Evolutionary conservation across 306 rosid genomes (phyloP), one percentile per base, ranked within the genome.

Genomic region (Gleditsia sinensis): DNA sequence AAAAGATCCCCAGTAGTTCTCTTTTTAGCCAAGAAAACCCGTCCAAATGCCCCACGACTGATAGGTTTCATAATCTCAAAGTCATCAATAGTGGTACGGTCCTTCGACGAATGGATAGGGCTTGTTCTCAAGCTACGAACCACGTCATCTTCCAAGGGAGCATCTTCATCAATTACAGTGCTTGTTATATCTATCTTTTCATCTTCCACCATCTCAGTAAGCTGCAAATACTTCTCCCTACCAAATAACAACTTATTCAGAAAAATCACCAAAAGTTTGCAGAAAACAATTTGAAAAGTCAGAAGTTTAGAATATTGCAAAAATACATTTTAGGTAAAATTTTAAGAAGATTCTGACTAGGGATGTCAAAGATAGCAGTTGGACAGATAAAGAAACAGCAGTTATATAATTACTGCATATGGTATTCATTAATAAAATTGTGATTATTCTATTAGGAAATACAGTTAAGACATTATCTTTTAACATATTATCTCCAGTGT

Each of bases 11-110:
- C 99, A 7, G 99, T 94, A 23, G 94, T 90, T 84, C 99, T 90
- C 92, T 94, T 94, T 81, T 90, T 90, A 76, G 99, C 99, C 84
- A 94, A 80, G 85, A 94, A 94, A 84, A 94, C 99, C 83, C 99
- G 89, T 77, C 99, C 99, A 83, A 94, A 94, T 84, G 99, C 99
- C 72, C 99, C 99, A 51, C 99, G 96, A 59, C 99, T 94, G 51
- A 94, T 94, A 32, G 99, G 98, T 70, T 92, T 94, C 76, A 94
- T 94, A 77, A 92, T 94, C 86, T 87, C 99, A 82, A 94, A 94
- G 82, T 92, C 95, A 45, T 94, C 99, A 69, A 94, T 94, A 59
- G 99, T 83, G 37, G 99, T 94, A 46, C 98, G 96, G 71, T 94
- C 99, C 89, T 84, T 92, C 3, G 95, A 85, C 70, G 91, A 85